A percentile compares a stretch with the other conserved stretches of the same genome.
Evolutionary conservation across 202 grass and related monocot genomes (phyloP).

Genomic region (Eragrostis tef): DNA sequence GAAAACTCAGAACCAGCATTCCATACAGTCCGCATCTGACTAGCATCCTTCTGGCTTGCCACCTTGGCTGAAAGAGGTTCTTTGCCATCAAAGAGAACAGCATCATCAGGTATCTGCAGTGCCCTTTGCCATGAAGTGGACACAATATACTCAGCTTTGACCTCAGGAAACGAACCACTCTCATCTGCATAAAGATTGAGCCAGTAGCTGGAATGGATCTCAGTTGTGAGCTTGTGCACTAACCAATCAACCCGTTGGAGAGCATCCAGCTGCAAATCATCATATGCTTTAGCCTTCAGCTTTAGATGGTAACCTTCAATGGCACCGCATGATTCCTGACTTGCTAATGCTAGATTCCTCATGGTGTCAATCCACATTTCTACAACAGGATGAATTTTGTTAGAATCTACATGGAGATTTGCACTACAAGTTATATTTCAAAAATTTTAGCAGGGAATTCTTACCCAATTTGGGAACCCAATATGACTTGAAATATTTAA

Average conservation of each 20-base stretch:
- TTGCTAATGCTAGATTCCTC: slow-evolving; percentile 70
- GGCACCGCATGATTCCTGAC: slow-evolving; percentile 74
- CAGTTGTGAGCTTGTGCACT: slow-evolving; percentile 89
- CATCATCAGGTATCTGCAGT: slow-evolving; percentile 64
- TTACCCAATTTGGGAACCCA: slow-evolving; percentile 98
- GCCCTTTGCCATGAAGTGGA: slow-evolving; percentile 94
- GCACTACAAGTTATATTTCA: slow-evolving; percentile 4
- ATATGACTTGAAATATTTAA: slow-evolving; percentile 91
- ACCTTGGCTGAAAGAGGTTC: slow-evolving; percentile 62
- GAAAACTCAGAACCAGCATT: slow-evolving; percentile 87
- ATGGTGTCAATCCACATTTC: slow-evolving; percentile 89
- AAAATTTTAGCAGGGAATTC: slow-evolving; percentile 25
- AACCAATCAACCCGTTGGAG: slow-evolving; percentile 89
- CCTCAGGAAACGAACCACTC: slow-evolving; percentile 75
- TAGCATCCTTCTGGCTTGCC: slow-evolving; percentile 70
- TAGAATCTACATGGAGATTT: slow-evolving; percentile 17
- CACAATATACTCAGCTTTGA: slow-evolving; percentile 79
- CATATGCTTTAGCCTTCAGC: slow-evolving; percentile 82
- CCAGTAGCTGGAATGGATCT: slow-evolving; percentile 92
- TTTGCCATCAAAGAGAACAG: slow-evolving; percentile 62
- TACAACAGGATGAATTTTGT: slow-evolving; percentile 46
- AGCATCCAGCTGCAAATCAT: slow-evolving; percentile 78
- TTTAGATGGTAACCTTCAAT: slow-evolving; percentile 93
- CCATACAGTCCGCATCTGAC: slow-evolving; percentile 58
- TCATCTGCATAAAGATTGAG: slow-evolving; percentile 81